Base-by-base conservation (phyloP, 2,329 filamentous ascomycete species). In the Alternaria ventricosa region DNA sequence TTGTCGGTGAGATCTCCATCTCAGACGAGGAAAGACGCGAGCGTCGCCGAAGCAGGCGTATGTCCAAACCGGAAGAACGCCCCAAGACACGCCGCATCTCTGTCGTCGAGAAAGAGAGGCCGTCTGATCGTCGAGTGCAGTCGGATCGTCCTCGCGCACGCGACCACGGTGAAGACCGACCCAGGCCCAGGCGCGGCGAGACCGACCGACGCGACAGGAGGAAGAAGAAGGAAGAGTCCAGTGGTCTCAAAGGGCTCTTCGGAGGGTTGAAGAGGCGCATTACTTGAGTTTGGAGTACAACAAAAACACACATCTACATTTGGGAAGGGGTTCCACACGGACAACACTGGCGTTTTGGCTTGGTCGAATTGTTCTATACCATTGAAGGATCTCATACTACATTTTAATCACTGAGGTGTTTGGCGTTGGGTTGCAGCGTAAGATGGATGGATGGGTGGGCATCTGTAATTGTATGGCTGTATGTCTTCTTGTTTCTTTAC, bases 231-330 rank as follows among this genome's bases (percentile, higher is more conserved):
- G 71, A 76, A 33, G 73, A 77, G 23, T 64, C 71, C 15, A 68
- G 72, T 6, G 72, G 72, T 6, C 56, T 79, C 5, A 79, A 76
- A 59, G 68, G 74, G 1, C 55, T 78, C 13, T 72, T 78, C 57
- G 75, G 75, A n/a, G 72, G 76, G 0, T 68, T 78, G 25, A 76
- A 75, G 71, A 76, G 70, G 66, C 70, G 71, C 27, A 70, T 75
- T 53, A 65, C 63, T 55, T 76, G 58, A 68, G 41, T 47, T 55
- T 60, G 43, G 43, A 57, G 45, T 55, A 55, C 23, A 57, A 30
- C 13, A 36, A 41, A 11, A 30, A 46, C 23, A 36, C 13, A 49
- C 25, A 47, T 49, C 9, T 44, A 44, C 43, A 12, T 23, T 50
- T 18, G 23, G n/a, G 41, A 23, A 18, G 27, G 54, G 15, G 30